Base-by-base conservation (phyloP, 352 stramenopile genomes). In the Pythium aphanidermatum region DNA sequence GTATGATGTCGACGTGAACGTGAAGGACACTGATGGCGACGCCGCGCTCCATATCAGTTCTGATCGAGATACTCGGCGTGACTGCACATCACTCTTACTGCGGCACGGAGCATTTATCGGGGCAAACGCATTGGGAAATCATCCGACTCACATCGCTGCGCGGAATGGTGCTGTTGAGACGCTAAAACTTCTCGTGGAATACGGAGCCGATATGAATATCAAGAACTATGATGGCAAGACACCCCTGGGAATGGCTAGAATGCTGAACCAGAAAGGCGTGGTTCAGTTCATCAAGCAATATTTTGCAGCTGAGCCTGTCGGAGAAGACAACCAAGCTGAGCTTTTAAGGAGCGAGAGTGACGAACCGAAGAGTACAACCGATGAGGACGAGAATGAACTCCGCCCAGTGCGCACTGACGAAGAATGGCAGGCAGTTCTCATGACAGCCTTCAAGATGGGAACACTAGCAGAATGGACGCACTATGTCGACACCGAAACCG, bases 171-270 rank as follows among this genome's bases (percentile, higher is more conserved):
- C 79, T 5, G 63, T 89, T n/a, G 55, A 70, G 3, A 92, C 76
- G 5, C 60, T 91, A 14, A 65, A 72, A 32, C 32, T 92, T 19
- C 68, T 92, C 3, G 51, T 92, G 1, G 71, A 91, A 19, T 94
- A 92, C 34, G 68, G 74, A 10, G 71, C 71, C 2, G 80, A 91
- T 29, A 87, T 94, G 70, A 94, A 90, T 42, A 46, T 87, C 5
- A 85, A 83, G 32, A 94, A 94, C 34, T 94, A 88, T 24, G 68
- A 79, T 8, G 77, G 79, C 2, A 85, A 82, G 36, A 92, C 81
- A 5, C 75, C 80, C 3, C 46, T 92, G 1, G 83, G 78, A 7
- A 70, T 89, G 55, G 80, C 80, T 4, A 69, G 80, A 2, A 91
- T 94, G 77, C 56, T 74, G 26, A 26, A 67, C 27, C 78, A 88